A percentile compares a stretch with the other conserved stretches of the same genome.
Evolutionary conservation across 2,329 filamentous ascomycete genomes (phyloP).

Genomic region (Ophiostoma quercus): DNA sequence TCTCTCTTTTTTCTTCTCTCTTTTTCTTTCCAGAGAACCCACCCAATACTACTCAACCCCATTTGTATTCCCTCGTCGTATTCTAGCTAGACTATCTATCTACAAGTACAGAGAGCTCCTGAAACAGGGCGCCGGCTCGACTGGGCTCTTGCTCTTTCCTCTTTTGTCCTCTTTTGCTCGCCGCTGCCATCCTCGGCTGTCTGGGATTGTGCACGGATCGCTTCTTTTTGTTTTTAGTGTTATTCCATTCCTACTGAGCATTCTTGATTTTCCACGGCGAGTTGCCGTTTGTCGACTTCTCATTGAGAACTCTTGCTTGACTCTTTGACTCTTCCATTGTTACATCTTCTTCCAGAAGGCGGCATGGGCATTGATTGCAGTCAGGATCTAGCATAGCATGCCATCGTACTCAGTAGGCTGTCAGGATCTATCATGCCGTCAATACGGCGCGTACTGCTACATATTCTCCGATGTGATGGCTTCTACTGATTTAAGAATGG

Average conservation of each 20-base stretch:
- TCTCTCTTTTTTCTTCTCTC: neutral
- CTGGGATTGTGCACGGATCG: conserved; percentile 14
- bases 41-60: neutral
- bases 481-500: neutral
- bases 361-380: too few species aligned
- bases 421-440: neutral
- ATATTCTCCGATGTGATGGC: neutral
- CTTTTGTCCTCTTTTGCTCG: neutral
- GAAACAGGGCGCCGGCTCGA: neutral
- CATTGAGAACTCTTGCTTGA: neutral
- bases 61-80: neutral
- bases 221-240: neutral
- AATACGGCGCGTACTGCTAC: conserved; percentile 5
- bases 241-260: too few species aligned
- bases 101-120: neutral
- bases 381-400: too few species aligned
- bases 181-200: neutral
- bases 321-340: neutral
- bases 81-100: neutral
- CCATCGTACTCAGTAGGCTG: too few species aligned
- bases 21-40: neutral
- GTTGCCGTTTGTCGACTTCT: neutral
- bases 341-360: conserved; percentile 1
- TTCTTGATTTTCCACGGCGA: neutral
- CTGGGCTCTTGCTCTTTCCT: neutral